These are phyloP conservation scores for Sorghum bicolor DNA, from an alignment of 176 grass and related monocot species.

Conservation along the genomic window Sorghum_bicolor_NCBIv3 NC_012878.2:51786001-51786500, in stretches of 20 bases:
- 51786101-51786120: constrained; percentile 88
- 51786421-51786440: neutral
- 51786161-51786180: neutral
- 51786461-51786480: neutral
- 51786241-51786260: neutral
- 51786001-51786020: neutral
- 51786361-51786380: neutral
- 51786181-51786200: neutral
- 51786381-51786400: neutral
- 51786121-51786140: constrained; percentile 79
- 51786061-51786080: constrained; percentile 78
- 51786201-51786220: neutral
- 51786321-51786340: neutral
- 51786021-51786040: neutral
- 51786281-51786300: neutral
- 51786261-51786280: neutral
- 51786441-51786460: neutral
- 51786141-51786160: neutral
- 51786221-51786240: neutral
- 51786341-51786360: neutral
- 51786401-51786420: neutral
- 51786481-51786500: neutral
- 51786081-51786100: constrained; percentile 80
- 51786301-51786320: neutral
- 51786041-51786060: constrained; percentile 46